Evolutionary conservation across 140 eudicot genomes (phyloP), one percentile per base, ranked within the genome.

Genomic region (Senecio squalidus): DNA sequence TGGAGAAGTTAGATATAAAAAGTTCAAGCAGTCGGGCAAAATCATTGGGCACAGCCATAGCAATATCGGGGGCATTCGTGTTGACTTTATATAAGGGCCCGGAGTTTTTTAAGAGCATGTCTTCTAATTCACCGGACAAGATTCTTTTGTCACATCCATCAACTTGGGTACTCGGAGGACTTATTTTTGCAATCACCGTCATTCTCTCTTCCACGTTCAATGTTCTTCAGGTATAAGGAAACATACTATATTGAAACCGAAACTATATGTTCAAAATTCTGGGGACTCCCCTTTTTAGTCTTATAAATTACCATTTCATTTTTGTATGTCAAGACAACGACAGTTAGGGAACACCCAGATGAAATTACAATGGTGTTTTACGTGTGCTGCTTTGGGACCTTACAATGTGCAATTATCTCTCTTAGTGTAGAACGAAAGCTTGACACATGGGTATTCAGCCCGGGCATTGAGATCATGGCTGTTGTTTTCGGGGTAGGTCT

Each of bases 1-100:
- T 52, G 39, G 39, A 52, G 10, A 52, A 52, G 36, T 52, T 52
- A 5, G 58, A 52, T 26, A 1, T 52, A n/a, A 52, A n/a, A 51
- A 52, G 22, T 18, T 27, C 58, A 52, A 52, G 36, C 13, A 52
- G 39, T 15, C 23, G 0, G 10, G 58, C 39, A 14, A 52, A 52
- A 52, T 14, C 58, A 26, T 25, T 52, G 24, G 58, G 24, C 6
- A 25, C 57, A 6, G 11, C 5, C 24, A 27, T 52, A 27, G 23
- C 36, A 14, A 27, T 52, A 52, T 25, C 58, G 3, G 58, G 39
- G 6, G 58, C 58, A 52, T 52, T 24, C 20, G 21, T 26, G 28
- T 7, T 49, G 56, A 49, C 56, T 10, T 49, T 49, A 3, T 49
- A 49, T 13, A 23, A 22, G 31, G 33, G 56, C 26, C 56, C 33